These are phyloP conservation scores for Aspergillus baeticus DNA, from an alignment of 495 filamentous ascomycete species.

Conservation along the genomic window DNA sequence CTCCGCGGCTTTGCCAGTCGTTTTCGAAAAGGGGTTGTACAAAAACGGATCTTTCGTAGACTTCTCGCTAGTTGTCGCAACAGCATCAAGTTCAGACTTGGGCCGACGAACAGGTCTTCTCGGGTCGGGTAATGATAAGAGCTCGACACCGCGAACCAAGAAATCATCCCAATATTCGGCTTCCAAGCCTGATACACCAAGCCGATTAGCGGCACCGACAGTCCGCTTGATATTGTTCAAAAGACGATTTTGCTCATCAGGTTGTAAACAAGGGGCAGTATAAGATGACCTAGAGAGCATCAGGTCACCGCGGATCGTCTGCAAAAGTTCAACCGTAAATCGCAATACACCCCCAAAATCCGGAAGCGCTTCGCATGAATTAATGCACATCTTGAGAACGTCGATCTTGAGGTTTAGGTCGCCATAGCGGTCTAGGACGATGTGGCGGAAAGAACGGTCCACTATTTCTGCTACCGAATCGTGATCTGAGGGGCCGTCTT, in stretches of 20 bases:
- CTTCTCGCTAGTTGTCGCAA: constrained; percentile 47
- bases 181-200: constrained; percentile 66
- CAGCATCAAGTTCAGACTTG: constrained; percentile 67
- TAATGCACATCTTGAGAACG: constrained; percentile 79
- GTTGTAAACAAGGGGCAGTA: constrained; percentile 61
- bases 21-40: constrained; percentile 83
- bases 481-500: constrained; percentile 30
- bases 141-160: constrained; percentile 75
- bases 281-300: constrained; percentile 54
- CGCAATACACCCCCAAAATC: constrained; percentile 85
- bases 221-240: constrained; percentile 82
- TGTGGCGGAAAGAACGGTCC: constrained; percentile 43
- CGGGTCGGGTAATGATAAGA: constrained; percentile 52
- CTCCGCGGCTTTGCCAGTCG: constrained; percentile 58
- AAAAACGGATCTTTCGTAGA: constrained; percentile 80
- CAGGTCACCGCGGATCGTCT: constrained; percentile 72
- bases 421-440: constrained; percentile 41
- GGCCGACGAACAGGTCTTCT: constrained; percentile 68
- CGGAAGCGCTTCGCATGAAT: constrained; percentile 88
- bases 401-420: constrained; percentile 72
- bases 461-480: constrained; percentile 44
- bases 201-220: constrained; percentile 65
- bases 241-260: constrained; percentile 82
- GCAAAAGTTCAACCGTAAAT: constrained; percentile 80
- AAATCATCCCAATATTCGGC: constrained; percentile 98